phyloP scores from a whole-genome alignment of 805 yeast genomes.

The Nakazawaea wyomingensis region DNA sequence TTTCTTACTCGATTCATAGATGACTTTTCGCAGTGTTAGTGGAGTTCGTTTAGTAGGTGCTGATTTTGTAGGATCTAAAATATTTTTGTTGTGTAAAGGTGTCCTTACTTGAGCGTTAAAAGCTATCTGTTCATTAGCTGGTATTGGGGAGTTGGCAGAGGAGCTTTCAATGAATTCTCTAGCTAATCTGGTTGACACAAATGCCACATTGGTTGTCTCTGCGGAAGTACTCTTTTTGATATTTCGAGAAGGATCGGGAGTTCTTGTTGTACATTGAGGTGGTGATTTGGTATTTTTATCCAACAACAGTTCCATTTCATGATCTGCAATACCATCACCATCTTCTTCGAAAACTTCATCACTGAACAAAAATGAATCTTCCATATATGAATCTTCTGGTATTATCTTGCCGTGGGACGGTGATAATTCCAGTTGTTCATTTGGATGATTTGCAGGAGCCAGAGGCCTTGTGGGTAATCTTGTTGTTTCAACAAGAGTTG shows the following conservation, averaged over 20 bases:
- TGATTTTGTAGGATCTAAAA: conserved; percentile 56
- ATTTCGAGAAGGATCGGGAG: conserved; percentile 5
- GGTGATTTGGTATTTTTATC: conserved; percentile 12
- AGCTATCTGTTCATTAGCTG: conserved; percentile 32
- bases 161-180: conserved; percentile 42
- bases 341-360: conserved; percentile 34
- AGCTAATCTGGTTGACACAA: conserved; percentile 65
- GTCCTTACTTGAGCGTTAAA: conserved; percentile 55
- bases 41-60: conserved; percentile 48
- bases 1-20: conserved; percentile 2
- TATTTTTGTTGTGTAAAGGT: conserved; percentile 50
- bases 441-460: background rate
- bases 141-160: conserved; percentile 16
- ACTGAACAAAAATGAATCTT: conserved; percentile 50
- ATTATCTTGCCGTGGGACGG: conserved; percentile 6
- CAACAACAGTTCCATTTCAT: conserved; percentile 18
- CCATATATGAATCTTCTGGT: conserved; percentile 21
- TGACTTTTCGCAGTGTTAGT: conserved; percentile 1
- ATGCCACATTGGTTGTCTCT: conserved; percentile 29
- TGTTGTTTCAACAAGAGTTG: too few species aligned
- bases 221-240: background rate
- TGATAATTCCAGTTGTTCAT: conserved; percentile 2
- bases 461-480: background rate
- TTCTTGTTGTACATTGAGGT: background rate
- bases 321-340: conserved; percentile 22